Evolutionary conservation across 768 basidiomycete genomes (phyloP), one percentile per base, ranked within the genome.

Genomic region (Calocybe indica): DNA sequence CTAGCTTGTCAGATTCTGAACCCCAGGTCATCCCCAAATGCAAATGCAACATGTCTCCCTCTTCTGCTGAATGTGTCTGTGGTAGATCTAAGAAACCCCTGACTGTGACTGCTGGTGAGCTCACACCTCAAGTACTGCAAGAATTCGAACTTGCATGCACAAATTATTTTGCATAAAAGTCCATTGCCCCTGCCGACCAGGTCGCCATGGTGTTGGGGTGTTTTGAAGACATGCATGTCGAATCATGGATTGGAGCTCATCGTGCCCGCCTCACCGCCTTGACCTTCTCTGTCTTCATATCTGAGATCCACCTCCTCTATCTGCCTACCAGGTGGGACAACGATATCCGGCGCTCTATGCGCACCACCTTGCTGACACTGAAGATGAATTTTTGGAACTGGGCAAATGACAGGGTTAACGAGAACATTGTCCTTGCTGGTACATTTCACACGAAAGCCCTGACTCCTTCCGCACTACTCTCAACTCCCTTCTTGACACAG

Each of bases 381-480:
- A 37, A 40, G 4, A 45, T 37, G 1, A 46, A 56, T 34, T 55
- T 57, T 34, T 49, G 56, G 32, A 50, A 54, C 14, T 64, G 45
- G 48, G 50, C 50, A 0, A 33, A 44, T 6, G 43, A 54, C 7
- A 9, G 56, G 5, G 45, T 51, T 3, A 47, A 36, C 5, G 31
- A 47, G 1, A 63, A 63, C 34, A 32, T 40, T n/a, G n/a, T n/a
- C n/a, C n/a, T n/a, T n/a, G n/a, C n/a, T n/a, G n/a, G n/a, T n/a
- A n/a, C n/a, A n/a, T n/a, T n/a, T n/a, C n/a, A n/a, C n/a, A n/a
- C n/a, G n/a, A n/a, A n/a, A n/a, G n/a, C n/a, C n/a, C n/a, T n/a
- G n/a, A n/a, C n/a, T n/a, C n/a, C n/a, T n/a, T n/a, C n/a, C n/a
- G n/a, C n/a, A n/a, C n/a, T n/a, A n/a, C n/a, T n/a, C n/a, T n/a